phyloP scores from a whole-genome alignment of 2,329 filamentous ascomycete species.

The Diaporthe vaccinii region DNA sequence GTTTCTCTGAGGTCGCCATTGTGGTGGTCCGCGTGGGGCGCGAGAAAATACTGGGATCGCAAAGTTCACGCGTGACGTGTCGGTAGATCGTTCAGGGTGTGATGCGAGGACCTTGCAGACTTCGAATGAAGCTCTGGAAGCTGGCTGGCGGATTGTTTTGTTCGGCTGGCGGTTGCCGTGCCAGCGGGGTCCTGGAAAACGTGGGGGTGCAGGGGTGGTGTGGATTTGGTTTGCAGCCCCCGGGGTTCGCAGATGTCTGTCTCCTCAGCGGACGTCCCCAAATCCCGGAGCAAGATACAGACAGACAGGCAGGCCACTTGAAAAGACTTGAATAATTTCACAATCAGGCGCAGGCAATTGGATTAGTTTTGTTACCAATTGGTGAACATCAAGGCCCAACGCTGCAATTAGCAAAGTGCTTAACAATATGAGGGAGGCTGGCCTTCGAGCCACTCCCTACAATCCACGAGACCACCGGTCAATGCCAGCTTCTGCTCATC shows the following conservation, averaged over 20 bases:
- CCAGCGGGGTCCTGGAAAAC: conserved; percentile 18
- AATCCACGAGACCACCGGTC: neutral
- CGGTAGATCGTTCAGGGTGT: conserved; percentile 1
- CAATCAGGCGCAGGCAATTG: too few relatives aligned
- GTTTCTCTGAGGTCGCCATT: conserved; percentile 43
- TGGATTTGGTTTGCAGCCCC: neutral
- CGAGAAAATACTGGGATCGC: neutral
- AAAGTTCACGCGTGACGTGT: conserved; percentile 19
- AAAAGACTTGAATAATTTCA: too few relatives aligned
- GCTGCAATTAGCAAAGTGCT: too few relatives aligned
- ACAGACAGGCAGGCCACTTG: too few relatives aligned
- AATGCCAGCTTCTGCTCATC: neutral
- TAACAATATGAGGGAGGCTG: neutral
- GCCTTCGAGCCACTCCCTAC: neutral
- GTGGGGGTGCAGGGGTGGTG: conserved; percentile 23
- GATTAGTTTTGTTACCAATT: too few relatives aligned
- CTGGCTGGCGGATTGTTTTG: conserved; percentile 25
- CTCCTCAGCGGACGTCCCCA: neutral
- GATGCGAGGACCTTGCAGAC: conserved; percentile 17
- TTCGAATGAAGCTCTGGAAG: neutral
- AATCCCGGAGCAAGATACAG: neutral
- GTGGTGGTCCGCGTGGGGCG: neutral
- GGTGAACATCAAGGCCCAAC: neutral
- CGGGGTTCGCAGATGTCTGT: neutral
- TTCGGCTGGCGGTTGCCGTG: conserved; percentile 18